Conservation (phyloP, 441 rosid species). For the Pelargonium australe region DNA sequence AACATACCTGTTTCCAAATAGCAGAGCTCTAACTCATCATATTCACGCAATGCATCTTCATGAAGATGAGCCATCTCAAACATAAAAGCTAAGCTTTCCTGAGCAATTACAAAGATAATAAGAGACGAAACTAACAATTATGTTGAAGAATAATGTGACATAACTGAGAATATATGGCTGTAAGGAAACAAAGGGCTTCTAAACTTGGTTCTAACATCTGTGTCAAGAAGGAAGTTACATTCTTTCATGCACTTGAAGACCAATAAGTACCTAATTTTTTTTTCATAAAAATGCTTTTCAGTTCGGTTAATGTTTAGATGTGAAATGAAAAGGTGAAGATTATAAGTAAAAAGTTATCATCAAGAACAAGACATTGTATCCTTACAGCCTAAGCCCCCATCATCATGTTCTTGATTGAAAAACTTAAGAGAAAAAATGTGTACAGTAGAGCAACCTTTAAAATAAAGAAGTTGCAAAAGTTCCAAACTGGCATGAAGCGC, state of each 20-base stretch:
- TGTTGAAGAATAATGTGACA: slow-evolving; percentile 14
- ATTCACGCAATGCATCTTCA: slow-evolving; percentile 95
- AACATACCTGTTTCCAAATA: slow-evolving; percentile 81
- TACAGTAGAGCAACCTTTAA: slow-evolving; percentile 59
- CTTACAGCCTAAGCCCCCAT: slow-evolving; percentile 17
- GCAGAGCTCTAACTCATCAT: slow-evolving; percentile 95
- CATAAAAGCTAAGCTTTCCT: slow-evolving; percentile 99
- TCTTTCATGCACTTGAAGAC: neutral
- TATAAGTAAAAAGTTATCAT: slow-evolving; percentile 1
- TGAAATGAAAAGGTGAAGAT: slow-evolving; percentile 11
- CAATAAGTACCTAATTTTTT: slow-evolving; percentile 3
- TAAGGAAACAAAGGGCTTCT: slow-evolving; percentile 21
- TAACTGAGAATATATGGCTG: slow-evolving; percentile 15
- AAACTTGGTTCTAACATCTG: slow-evolving; percentile 9
- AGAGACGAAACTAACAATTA: slow-evolving; percentile 13
- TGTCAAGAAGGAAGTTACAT: slow-evolving; percentile 9
- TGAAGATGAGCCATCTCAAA: slow-evolving; percentile 96
- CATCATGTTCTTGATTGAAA: slow-evolving; percentile 17
- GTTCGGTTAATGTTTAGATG: slow-evolving; percentile 11
- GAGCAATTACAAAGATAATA: slow-evolving; percentile 26
- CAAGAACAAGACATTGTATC: slow-evolving; percentile 14
- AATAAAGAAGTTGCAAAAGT: slow-evolving; percentile 94
- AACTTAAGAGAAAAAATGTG: slow-evolving; percentile 17
- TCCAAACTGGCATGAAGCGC: slow-evolving; percentile 92
- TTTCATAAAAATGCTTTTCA: slow-evolving; percentile 12